A percentile compares a stretch with the other conserved stretches of the same genome.
Conservation (phyloP, 371 early-diverging fungal genomes). For the Mucor circinelloides region DNA sequence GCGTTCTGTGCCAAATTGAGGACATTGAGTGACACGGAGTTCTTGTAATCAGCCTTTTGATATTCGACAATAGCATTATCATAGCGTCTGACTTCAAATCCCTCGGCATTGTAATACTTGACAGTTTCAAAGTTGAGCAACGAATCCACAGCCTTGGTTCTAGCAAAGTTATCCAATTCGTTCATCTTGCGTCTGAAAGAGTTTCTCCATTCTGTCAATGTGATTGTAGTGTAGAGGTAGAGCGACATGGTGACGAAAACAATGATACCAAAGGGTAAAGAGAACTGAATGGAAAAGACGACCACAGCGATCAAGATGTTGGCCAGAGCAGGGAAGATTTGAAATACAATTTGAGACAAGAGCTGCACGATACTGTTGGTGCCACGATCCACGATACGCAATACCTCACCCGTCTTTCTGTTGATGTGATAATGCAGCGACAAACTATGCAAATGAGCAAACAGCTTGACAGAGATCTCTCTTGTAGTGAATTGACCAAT, state of each 20-base stretch:
- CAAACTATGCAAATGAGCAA: conserved; percentile 84
- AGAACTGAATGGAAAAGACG: conserved; percentile 72
- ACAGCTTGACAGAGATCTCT: conserved; percentile 83
- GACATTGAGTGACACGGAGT: conserved; percentile 69
- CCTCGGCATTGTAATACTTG: conserved; percentile 83
- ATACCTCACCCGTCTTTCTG: conserved; percentile 93
- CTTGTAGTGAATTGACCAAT: conserved; percentile 91
- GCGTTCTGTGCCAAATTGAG: conserved; percentile 86
- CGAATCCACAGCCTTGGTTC: conserved; percentile 87
- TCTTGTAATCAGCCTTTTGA: conserved; percentile 82
- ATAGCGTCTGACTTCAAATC: conserved; percentile 81
- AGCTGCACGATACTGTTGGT: conserved; percentile 79
- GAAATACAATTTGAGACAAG: conserved; percentile 82
- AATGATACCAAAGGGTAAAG: conserved; percentile 78
- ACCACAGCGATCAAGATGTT: conserved; percentile 86
- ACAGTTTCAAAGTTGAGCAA: conserved; percentile 96
- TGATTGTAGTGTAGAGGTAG: conserved; percentile 82
- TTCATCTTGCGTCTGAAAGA: conserved; percentile 79
- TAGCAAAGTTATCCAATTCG: conserved; percentile 74
- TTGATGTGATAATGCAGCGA: conserved; percentile 89
- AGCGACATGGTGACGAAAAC: conserved; percentile 86
- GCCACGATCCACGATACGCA: conserved; percentile 90
- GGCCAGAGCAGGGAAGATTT: conserved; percentile 85
- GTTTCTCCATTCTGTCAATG: conserved; percentile 92
- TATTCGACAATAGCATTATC: conserved; percentile 73